Evolutionary conservation across 768 basidiomycete genomes (phyloP).

Genomic region (Amyloporia xantha): DNA sequence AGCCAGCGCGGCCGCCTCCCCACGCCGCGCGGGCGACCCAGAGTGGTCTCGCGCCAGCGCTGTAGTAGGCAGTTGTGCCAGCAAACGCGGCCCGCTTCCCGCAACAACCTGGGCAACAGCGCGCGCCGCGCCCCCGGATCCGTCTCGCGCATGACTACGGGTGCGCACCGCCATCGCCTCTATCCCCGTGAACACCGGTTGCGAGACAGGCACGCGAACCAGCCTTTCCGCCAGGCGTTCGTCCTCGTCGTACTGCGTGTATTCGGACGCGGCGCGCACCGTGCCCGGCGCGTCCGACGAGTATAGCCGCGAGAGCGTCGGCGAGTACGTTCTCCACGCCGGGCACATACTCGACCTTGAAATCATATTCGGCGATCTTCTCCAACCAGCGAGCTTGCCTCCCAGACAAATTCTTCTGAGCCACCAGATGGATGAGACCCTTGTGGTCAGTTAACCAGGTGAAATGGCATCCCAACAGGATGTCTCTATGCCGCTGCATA

Average conservation of each 20-base stretch:
- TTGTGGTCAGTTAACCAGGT: conserved; percentile 24
- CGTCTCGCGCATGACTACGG: conserved; percentile 2
- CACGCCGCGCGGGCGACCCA: too few species aligned
- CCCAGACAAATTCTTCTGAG: conserved; percentile 19
- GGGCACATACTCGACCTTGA: conserved; percentile 23
- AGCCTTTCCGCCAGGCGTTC: background rate
- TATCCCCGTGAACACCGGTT: conserved; percentile 2
- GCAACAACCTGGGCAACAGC: too few species aligned
- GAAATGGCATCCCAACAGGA: conserved; percentile 22
- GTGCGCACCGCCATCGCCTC: conserved; percentile 1
- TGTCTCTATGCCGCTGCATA: conserved; percentile 25
- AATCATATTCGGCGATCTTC: conserved; percentile 23
- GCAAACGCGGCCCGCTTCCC: too few species aligned
- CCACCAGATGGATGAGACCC: conserved; percentile 15
- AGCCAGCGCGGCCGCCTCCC: too few species aligned
- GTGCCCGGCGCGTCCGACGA: conserved; percentile 10
- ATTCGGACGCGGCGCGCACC: conserved; percentile 6
- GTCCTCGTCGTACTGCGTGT: conserved; percentile 3
- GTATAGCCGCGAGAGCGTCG: conserved; percentile 18
- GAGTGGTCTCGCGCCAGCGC: too few species aligned
- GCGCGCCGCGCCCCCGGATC: too few species aligned
- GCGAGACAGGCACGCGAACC: background rate
- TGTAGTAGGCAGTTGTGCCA: too few species aligned
- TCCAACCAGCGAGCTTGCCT: conserved; percentile 26
- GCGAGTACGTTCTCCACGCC: conserved; percentile 24